Evolutionary conservation across 371 early-diverging fungal species (phyloP).

Genomic region (Haplosporangium sp.): DNA sequence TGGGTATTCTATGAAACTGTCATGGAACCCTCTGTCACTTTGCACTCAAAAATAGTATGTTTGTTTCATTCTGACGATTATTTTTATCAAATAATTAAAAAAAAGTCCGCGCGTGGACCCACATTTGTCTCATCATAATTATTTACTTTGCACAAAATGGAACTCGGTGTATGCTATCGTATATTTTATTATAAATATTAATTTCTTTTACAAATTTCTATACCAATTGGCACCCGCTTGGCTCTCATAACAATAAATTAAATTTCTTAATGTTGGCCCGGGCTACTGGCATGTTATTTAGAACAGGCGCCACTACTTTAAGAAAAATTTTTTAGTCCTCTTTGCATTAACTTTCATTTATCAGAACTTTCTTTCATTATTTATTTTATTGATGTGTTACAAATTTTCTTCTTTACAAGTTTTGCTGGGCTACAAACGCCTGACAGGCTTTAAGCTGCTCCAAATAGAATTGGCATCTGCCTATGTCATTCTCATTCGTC

Average conservation of each 20-base stretch:
- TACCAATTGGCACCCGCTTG: conserved; percentile 1
- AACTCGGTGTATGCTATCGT: not conserved
- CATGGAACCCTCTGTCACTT: not conserved
- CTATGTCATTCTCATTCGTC: conserved; percentile 79
- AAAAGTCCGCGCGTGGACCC: conserved; percentile 10
- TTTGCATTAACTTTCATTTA: not conserved
- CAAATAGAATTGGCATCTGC: conserved; percentile 87
- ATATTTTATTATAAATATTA: too few relatives aligned
- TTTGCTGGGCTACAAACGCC: conserved; percentile 64
- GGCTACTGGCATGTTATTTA: not conserved
- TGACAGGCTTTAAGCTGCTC: conserved; percentile 92
- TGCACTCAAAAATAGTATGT: not conserved
- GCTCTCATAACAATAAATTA: not conserved
- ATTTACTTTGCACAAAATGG: conserved; percentile 1
- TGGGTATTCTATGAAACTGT: too few relatives aligned
- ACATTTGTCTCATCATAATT: not conserved
- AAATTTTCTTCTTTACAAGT: not conserved
- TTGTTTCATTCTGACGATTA: not conserved
- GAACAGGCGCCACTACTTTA: too few relatives aligned
- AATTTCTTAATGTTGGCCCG: not conserved
- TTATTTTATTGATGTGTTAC: not conserved
- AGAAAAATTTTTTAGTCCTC: too few relatives aligned
- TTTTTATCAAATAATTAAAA: conserved; percentile 1
- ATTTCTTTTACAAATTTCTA: not conserved
- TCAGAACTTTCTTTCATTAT: not conserved